Conservation (phyloP, 129 eudicot genomes). For the Calendula officinalis region DNA sequence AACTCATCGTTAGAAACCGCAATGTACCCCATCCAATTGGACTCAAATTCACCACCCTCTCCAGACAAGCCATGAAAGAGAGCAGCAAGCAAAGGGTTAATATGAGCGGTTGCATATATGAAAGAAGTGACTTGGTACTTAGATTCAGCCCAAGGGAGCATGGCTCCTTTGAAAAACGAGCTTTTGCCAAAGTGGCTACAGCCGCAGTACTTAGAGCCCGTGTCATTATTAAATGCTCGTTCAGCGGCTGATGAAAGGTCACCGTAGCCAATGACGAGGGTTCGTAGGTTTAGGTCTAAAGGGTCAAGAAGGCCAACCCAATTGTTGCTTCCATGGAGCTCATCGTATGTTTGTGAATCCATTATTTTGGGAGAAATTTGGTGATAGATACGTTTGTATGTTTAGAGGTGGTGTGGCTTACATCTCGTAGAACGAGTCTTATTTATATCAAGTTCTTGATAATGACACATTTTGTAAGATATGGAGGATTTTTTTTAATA, state of each 20-base stretch:
- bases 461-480: no score
- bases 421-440: no score
- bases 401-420: no score
- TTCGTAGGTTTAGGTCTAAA: slow-evolving; percentile 39
- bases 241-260: slow-evolving; percentile 65
- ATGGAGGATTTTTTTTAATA: no score
- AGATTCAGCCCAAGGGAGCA: slow-evolving; percentile 36
- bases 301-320: slow-evolving; percentile 72
- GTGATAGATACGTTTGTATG: no score
- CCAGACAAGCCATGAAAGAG: slow-evolving; percentile 19
- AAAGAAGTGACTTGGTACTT: slow-evolving; percentile 36
- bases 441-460: no score
- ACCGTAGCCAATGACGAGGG: slow-evolving; percentile 54
- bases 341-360: slow-evolving; percentile 26
- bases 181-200: slow-evolving; percentile 23
- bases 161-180: slow-evolving; percentile 27
- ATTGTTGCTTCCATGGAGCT: slow-evolving; percentile 38
- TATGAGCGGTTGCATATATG: slow-evolving; percentile 26
- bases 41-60: slow-evolving; percentile 25
- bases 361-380: background rate
- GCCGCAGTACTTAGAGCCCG: slow-evolving; percentile 47
- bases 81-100: background rate
- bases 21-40: slow-evolving; percentile 62
- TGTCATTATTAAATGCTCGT: slow-evolving; percentile 49
- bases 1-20: slow-evolving; percentile 51